Conservation (phyloP, 345 rosid genomes). For the Erodium maritimum region DNA sequence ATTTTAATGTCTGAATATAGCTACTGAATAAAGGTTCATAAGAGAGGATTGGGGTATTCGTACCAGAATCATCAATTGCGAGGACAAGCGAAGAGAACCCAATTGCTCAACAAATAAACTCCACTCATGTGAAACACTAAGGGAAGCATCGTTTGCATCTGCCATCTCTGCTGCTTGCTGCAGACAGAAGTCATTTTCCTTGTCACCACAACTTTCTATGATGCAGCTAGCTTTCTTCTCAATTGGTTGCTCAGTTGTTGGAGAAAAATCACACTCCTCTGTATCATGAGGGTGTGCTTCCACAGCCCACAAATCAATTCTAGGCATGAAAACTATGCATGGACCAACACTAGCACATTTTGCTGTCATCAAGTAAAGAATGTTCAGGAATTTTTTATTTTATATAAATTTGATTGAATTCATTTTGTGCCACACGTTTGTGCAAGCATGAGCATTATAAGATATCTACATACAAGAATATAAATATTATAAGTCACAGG, state of each 20-base stretch:
- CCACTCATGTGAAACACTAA: conserved; percentile 58
- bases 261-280: conserved; percentile 17
- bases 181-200: conserved; percentile 8
- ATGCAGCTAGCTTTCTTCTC: too few species aligned
- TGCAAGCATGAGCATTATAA: not conserved
- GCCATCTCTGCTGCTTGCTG: conserved; percentile 20
- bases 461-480: too few species aligned
- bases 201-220: conserved; percentile 9
- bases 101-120: conserved; percentile 79
- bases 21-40: not conserved
- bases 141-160: conserved; percentile 15
- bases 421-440: not conserved
- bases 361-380: conserved; percentile 42
- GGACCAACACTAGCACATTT: conserved; percentile 66
- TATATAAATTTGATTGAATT: too few species aligned
- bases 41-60: conserved; percentile 1
- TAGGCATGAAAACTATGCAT: conserved; percentile 71
- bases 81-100: conserved; percentile 61
- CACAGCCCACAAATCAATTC: conserved; percentile 93
- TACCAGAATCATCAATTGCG: conserved; percentile 86
- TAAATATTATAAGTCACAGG: not conserved
- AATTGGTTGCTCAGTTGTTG: conserved; percentile 7
- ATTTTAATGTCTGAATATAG: not conserved
- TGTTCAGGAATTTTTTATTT: conserved; percentile 5
- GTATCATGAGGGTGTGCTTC: conserved; percentile 26